Base-by-base conservation (phyloP, 441 rosid genomes). In the Mallotus repandus region DNA sequence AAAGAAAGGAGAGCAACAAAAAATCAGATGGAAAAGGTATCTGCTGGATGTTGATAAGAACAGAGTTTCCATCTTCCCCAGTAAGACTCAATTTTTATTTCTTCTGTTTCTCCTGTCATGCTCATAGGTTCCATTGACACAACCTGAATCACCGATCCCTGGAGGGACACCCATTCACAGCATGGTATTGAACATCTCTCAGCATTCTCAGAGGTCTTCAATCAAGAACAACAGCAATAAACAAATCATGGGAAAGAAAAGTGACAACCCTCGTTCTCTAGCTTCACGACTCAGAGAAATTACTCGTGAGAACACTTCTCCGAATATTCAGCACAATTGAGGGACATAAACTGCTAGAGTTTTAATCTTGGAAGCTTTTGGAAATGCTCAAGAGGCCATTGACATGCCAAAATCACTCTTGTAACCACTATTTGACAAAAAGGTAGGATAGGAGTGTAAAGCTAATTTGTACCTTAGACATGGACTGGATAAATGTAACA, bases 11-110 rank as follows among this genome's bases (percentile, higher is more conserved):
- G 74, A 70, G 50, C 82, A 77, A 53, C 81, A 15, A 82, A 71
- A 16, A 78, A 77, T 72, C 86, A 81, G 68, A 63, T 74, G 46
- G 82, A 83, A 66, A 84, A 87, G 84, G 96, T 89, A 81, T 49
- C 43, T 38, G 41, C 53, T 4, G 52, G 25, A 18, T n/a, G 29
- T 61, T n/a, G 25, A 14, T 50, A 53, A 15, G 19, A 14, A 7
- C 48, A 54, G 1, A 50, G 18, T 54, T 54, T 54, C 22, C 22
- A 18, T 11, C 18, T 5, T 4, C 18, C 19, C 13, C 4, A 22
- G 1, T n/a, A 22, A 35, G 58, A 15, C 4, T 18, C n/a, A 4
- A 4, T 5, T 11, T 22, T 45, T 12, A 52, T 57, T 69, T 32
- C 74, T 7, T 9, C 9, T 21, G 21, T 25, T 55, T 43, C 10